Conservation (phyloP, 1,284 basidiomycete species). For the Bothia castanella region DNA sequence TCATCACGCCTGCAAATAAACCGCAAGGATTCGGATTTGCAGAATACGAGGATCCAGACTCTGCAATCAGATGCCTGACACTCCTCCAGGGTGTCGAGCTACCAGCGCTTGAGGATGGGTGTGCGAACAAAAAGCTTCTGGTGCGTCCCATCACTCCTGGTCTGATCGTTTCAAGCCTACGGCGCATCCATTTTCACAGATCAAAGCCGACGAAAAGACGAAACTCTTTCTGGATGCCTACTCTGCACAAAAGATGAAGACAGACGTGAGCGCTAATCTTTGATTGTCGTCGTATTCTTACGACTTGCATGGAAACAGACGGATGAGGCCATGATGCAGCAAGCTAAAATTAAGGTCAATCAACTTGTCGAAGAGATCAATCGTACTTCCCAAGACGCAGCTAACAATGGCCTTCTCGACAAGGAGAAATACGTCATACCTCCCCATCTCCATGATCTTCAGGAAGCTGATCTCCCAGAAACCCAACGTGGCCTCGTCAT, state of each 20-base stretch:
- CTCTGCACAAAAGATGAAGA: slow-evolving; percentile 70
- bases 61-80: slow-evolving; percentile 76
- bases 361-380: slow-evolving; percentile 59
- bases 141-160: slow-evolving; percentile 47
- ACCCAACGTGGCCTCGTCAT: slow-evolving; percentile 91
- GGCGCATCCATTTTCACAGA: slow-evolving; percentile 40
- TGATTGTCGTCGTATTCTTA: not conserved
- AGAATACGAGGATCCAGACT: slow-evolving; percentile 86
- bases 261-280: slow-evolving; percentile 51
- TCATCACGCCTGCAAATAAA: slow-evolving; percentile 85
- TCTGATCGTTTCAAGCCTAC: slow-evolving; percentile 38
- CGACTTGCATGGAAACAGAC: slow-evolving; percentile 37
- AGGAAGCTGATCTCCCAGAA: slow-evolving; percentile 94
- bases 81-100: slow-evolving; percentile 84
- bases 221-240: slow-evolving; percentile 83
- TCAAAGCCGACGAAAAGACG: slow-evolving; percentile 94
- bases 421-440: slow-evolving; percentile 85
- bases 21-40: slow-evolving; percentile 96
- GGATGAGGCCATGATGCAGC: slow-evolving; percentile 52
- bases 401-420: slow-evolving; percentile 63
- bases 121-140: slow-evolving; percentile 80
- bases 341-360: slow-evolving; percentile 55
- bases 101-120: slow-evolving; percentile 81
- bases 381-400: slow-evolving; percentile 60
- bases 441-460: slow-evolving; percentile 90